Evolutionary conservation across 1,139 yeast genomes (phyloP).

Genomic region (Yamadazyma kanchanaburiensis): DNA sequence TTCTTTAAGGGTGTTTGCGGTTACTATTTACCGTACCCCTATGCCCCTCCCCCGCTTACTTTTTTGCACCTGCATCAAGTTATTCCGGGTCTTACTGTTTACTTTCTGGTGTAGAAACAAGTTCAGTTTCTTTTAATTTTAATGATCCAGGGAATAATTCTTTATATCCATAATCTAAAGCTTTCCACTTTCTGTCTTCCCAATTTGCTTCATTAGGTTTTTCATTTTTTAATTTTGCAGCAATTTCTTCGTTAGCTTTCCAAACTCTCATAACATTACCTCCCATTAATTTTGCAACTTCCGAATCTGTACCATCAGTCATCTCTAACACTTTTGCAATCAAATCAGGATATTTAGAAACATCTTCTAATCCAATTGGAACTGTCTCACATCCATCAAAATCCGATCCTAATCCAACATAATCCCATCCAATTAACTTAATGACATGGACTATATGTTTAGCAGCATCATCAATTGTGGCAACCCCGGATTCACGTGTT

Average conservation of each 20-base stretch:
- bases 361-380: constrained; percentile 52
- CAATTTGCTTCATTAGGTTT: constrained; percentile 38
- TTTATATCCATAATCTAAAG: constrained; percentile 28
- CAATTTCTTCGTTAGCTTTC: constrained; percentile 38
- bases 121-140: constrained; percentile 2
- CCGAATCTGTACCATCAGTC: constrained; percentile 36
- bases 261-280: constrained; percentile 48
- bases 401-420: constrained; percentile 54
- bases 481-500: too few species aligned
- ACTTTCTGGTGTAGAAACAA: too few species aligned
- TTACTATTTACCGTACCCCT: too few species aligned
- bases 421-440: constrained; percentile 48
- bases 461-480: constrained; percentile 46
- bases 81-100: too few species aligned
- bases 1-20: too few species aligned
- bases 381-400: constrained; percentile 50
- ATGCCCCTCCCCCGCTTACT: too few species aligned
- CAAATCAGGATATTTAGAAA: constrained; percentile 52
- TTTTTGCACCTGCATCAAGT: too few species aligned
- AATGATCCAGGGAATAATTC: constrained; percentile 36
- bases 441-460: constrained; percentile 43
- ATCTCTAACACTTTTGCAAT: constrained; percentile 36
- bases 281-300: constrained; percentile 44
- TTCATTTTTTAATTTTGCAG: constrained; percentile 16
- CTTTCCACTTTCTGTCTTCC: constrained; percentile 41